phyloP scores from a whole-genome alignment of 2,329 filamentous ascomycete species.

The Orbilia ellipsospora region DNA sequence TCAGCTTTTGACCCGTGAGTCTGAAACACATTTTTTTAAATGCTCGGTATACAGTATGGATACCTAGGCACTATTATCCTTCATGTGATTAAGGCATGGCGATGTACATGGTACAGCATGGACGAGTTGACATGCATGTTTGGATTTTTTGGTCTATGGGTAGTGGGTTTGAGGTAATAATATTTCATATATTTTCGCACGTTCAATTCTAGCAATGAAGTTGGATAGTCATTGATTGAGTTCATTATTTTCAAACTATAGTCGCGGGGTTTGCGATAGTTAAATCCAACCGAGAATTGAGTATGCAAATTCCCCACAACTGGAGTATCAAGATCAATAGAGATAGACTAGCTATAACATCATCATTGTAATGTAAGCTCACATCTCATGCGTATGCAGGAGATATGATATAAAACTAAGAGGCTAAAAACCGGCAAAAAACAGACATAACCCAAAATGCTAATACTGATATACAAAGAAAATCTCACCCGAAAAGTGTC shows the following conservation, averaged over 20 bases:
- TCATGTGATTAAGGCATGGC: background rate
- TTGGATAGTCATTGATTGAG: background rate
- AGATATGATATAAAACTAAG: background rate
- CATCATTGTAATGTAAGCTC: too few species aligned
- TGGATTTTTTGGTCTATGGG: background rate
- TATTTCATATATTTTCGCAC: background rate
- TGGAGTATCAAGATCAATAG: too few species aligned
- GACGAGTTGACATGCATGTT: background rate
- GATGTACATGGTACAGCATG: background rate
- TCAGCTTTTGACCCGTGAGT: constrained; percentile 6
- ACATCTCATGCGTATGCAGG: too few species aligned
- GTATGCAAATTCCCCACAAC: background rate
- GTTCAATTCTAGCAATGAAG: background rate
- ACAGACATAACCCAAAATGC: background rate
- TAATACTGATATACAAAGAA: constrained; percentile 11
- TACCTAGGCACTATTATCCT: too few species aligned
- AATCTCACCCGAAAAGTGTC: background rate
- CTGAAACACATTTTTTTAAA: constrained; percentile 17
- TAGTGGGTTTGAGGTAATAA: constrained; percentile 8
- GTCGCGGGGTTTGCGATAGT: constrained; percentile 24
- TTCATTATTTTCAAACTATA: background rate
- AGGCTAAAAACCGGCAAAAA: constrained; percentile 6
- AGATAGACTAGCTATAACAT: too few species aligned
- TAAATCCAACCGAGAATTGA: background rate
- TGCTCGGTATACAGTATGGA: background rate